Base-by-base conservation (phyloP, 1,284 basidiomycete genomes). In the Tilletia horrida region DNA sequence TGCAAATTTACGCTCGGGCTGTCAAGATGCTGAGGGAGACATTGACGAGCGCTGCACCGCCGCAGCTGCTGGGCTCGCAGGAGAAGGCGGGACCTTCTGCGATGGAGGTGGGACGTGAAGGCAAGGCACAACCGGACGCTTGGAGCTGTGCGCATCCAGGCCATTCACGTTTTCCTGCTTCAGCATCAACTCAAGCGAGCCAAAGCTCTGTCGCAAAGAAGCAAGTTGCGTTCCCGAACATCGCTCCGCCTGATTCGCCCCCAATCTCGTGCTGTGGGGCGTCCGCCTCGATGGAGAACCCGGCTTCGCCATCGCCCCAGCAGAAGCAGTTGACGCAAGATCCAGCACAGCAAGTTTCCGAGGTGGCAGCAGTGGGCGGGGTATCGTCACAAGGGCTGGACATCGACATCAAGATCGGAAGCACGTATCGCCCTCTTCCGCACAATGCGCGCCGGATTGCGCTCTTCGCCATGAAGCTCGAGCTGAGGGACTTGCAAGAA, bases 1-100 rank as follows among this genome's bases (percentile, higher is more conserved):
- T 81, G 31, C 80, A 81, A 71, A 81, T 81, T 57, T 81, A 81
- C 64, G 75, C 79, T 2, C 65, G 78, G 1, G 80, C 80, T 16
- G 75, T 81, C 31, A 67, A 75, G 40, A 75, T 75, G 16, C 63
- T 81, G 43, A 67, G 76, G 13, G 75, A 79, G 63, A 59, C 55
- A 16, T 21, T 59, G 27, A 21, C 14, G 18, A 31, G 55, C 27
- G 31, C 55, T 59, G 55, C 55, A 11, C 55, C 55, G n/a, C 55
- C 55, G 29, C 27, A 9, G 3, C 27, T 59, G 3, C 27, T 59
- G n/a, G 55, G 35, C 6, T 11, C 4, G 11, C 6, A 40, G 11
- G 35, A 4, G 35, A 4, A 40, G 35, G 11, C 35, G 6, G 35
- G 11, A 6, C 4, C 11, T 40, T 40, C 35, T 40, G 35, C 35